Evolutionary conservation across 2,329 filamentous ascomycete species (phyloP).

Genomic region (Aspergillus sp.): DNA sequence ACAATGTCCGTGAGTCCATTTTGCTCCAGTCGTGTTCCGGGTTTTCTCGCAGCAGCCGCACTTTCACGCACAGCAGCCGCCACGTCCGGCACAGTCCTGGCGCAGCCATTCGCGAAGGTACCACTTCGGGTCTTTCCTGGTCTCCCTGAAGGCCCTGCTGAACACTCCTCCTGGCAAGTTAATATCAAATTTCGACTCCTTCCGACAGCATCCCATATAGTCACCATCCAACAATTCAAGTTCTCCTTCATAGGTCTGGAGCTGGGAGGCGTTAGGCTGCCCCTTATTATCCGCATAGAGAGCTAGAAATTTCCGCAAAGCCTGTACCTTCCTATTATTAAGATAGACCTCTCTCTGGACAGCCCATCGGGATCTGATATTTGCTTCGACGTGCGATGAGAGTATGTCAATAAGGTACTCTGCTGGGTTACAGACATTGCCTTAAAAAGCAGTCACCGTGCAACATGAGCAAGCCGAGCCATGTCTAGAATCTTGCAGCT

Average conservation of each 20-base stretch:
- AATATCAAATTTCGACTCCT: background rate
- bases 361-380: background rate
- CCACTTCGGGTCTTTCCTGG: background rate
- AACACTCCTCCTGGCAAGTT: background rate
- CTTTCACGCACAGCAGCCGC: conserved; percentile 7
- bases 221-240: background rate
- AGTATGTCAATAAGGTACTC: too few relatives aligned
- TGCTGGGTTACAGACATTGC: too few relatives aligned
- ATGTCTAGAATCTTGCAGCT: too few relatives aligned
- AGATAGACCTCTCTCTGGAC: background rate
- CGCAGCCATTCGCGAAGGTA: conserved; percentile 1
- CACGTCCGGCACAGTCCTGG: conserved; percentile 3
- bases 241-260: background rate
- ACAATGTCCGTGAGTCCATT: background rate
- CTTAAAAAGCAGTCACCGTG: too few relatives aligned
- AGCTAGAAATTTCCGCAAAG: background rate
- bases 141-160: background rate
- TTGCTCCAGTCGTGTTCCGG: background rate
- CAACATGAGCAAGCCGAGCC: too few relatives aligned
- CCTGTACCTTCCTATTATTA: background rate
- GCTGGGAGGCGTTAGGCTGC: background rate
- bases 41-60: conserved; percentile 4
- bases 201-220: background rate
- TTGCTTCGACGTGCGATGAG: too few relatives aligned
- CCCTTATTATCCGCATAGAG: background rate